Conservation (phyloP, 768 basidiomycete species). For the Epithele typhae region DNA sequence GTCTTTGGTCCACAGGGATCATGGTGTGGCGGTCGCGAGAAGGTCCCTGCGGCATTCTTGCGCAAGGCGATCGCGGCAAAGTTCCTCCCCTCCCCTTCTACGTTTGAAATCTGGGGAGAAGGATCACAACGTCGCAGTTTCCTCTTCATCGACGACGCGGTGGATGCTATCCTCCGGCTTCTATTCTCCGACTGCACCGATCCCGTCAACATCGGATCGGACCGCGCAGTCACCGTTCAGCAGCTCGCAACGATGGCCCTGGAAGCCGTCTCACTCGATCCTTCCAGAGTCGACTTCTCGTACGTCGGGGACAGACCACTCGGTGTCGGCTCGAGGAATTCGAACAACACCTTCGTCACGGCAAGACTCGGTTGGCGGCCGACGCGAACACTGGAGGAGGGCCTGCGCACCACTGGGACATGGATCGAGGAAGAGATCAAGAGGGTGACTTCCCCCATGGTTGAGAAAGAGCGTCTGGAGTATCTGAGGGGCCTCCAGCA, state of each 20-base stretch:
- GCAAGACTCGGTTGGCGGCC: conserved; percentile 41
- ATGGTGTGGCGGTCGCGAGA: conserved; percentile 53
- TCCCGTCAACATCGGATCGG: conserved; percentile 52
- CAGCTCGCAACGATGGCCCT: conserved; percentile 41
- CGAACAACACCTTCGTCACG: conserved; percentile 39
- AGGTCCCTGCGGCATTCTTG: conserved; percentile 52
- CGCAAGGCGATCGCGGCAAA: conserved; percentile 44
- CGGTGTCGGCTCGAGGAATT: conserved; percentile 49
- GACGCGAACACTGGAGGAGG: conserved; percentile 35
- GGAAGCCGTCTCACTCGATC: conserved; percentile 26
- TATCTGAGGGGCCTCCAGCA: conserved; percentile 22
- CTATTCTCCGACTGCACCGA: conserved; percentile 31
- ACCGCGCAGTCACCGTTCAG: conserved; percentile 36
- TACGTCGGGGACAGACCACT: conserved; percentile 30
- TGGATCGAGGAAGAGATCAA: conserved; percentile 45
- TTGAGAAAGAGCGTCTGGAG: conserved; percentile 7
- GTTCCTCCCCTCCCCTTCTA: conserved; percentile 10
- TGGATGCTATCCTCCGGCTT: conserved; percentile 44
- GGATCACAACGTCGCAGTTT: conserved; percentile 53
- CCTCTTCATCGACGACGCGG: conserved; percentile 50
- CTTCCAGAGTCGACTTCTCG: conserved; percentile 25
- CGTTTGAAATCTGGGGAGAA: conserved; percentile 55
- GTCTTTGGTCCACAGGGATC: conserved; percentile 51
- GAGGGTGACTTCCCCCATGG: conserved; percentile 8
- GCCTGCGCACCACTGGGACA: conserved; percentile 41